These are phyloP conservation scores for Saccharum officinarum DNA, from an alignment of 176 grass and related monocot genomes.

Conservation along the genomic window DNA sequence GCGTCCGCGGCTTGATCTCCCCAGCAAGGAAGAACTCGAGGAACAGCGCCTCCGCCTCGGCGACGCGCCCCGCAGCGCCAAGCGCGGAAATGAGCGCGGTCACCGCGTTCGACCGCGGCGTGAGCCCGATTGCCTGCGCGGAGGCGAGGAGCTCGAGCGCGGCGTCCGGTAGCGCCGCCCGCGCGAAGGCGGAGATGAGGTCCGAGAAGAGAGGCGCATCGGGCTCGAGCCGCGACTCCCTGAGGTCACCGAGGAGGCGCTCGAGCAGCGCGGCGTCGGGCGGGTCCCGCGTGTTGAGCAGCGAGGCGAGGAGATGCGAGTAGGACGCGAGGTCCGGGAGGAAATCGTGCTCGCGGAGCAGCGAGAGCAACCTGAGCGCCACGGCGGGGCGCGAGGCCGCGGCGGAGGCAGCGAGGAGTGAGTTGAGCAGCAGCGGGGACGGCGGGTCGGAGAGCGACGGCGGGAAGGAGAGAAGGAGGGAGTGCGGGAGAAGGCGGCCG, in stretches of 20 bases:
- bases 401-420: conserved; percentile 77
- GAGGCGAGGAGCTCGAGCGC: conserved; percentile 75
- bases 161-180: conserved; percentile 61
- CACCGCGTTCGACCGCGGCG: conserved; percentile 77
- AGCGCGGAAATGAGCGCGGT: conserved; percentile 78
- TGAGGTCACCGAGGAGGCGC: conserved; percentile 59
- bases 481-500: conserved; percentile 57
- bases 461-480: conserved; percentile 65
- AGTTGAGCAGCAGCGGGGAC: conserved; percentile 87
- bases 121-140: conserved; percentile 87
- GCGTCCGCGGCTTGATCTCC: conserved; percentile 65
- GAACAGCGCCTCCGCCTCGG: conserved; percentile 86
- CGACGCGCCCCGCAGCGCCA: conserved; percentile 57
- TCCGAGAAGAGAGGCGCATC: conserved; percentile 84
- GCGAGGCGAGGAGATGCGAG: conserved; percentile 79
- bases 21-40: conserved; percentile 87
- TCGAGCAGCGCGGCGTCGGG: conserved; percentile 67
- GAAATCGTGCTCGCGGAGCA: conserved; percentile 72
- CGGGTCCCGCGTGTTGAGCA: conserved; percentile 76
- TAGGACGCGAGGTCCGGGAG: conserved; percentile 81
- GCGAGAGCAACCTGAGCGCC: conserved; percentile 63
- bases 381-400: conserved; percentile 68
- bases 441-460: conserved; percentile 62
- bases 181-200: conserved; percentile 81
- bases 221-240: conserved; percentile 69